Base-by-base conservation (phyloP, 2,329 filamentous ascomycete genomes). In the Thielaviopsis punctulata region DNA sequence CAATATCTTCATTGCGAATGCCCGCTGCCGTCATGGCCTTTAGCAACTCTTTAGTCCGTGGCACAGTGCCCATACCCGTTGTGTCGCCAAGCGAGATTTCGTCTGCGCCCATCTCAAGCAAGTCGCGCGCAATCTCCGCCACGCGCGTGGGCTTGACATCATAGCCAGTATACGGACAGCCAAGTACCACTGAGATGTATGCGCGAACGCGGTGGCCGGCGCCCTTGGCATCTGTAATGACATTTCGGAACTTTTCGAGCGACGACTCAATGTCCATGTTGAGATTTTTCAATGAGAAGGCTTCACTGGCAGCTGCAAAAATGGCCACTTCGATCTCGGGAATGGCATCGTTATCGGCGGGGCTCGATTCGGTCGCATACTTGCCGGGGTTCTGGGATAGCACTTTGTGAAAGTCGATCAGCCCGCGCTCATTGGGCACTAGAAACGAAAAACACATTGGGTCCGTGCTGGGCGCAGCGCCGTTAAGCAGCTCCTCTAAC, bases 51-150 rank as follows among this genome's bases (percentile, higher is more conserved):
- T 71, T 69, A 2, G 82, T 86, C 52, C 78, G 71, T 18, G 80
- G 80, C n/a, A 80, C 81, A 0, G 86, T 93, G 27, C 88, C 89
- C 76, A 93, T 88, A 18, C 89, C 89, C 0, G 88, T 90, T 0
- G 89, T 95, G 62, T 95, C 89, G 6, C 87, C 88, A 0, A 95
- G 76, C 1, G 84, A 85, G 58, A 95, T 88, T 70, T 95, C 87
- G 62, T 94, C 86, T 19, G 86, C 89, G 18, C 89, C 89, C 72
- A 90, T 85, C 61, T 89, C 84, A 1, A 95, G 72, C 48, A 95
- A 68, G 61, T 71, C 79, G 55, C 71, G 75, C 0, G 84, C 82
- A 45, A 84, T 77, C 58, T 82, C 75, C 0, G 79, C 79, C 0
- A 84, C 80, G 56, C 68, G 71, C 60, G 75, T 72, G 27, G 79